Evolutionary conservation across 2,329 filamentous ascomycete genomes (phyloP).

Genomic region (Cordyceps cateniannulata): DNA sequence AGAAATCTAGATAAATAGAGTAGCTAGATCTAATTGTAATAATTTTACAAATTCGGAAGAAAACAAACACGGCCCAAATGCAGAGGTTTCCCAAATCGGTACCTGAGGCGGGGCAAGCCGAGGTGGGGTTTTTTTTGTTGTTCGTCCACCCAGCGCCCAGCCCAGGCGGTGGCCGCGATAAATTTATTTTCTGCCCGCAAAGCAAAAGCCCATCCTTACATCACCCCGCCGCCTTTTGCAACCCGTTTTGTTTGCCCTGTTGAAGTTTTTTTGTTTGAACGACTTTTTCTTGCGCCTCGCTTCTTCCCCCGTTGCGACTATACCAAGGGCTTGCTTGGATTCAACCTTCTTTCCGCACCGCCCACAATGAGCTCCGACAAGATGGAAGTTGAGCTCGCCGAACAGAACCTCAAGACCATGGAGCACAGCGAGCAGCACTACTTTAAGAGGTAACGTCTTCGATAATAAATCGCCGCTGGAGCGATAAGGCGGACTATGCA

Average conservation of each 20-base stretch:
- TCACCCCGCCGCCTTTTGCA: conserved; percentile 5
- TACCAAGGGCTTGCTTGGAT: neutral
- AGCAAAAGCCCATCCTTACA: conserved; percentile 3
- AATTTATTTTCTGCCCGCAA: conserved; percentile 26
- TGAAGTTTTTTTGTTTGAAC: neutral
- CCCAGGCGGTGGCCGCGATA: conserved; percentile 22
- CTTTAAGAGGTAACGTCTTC: conserved; percentile 76
- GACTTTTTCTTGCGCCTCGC: neutral
- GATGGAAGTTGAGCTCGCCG: conserved; percentile 54
- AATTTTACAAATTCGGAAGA: no score
- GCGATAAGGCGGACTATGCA: conserved; percentile 2
- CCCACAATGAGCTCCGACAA: conserved; percentile 42
- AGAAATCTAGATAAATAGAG: neutral
- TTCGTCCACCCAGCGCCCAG: conserved; percentile 1
- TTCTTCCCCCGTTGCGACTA: neutral
- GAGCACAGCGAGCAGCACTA: conserved; percentile 97
- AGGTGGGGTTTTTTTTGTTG: conserved; percentile 7
- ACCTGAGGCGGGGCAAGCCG: conserved; percentile 9
- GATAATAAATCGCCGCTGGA: neutral
- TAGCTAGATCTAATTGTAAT: no score
- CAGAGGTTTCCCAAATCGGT: neutral
- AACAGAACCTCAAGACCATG: conserved; percentile 63
- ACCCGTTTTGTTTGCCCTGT: neutral
- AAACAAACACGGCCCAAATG: no score
- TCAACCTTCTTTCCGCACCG: neutral